A percentile compares a stretch with the other conserved stretches of the same genome.
These are phyloP conservation scores for Ogataea corticis DNA, from an alignment of 805 yeast genomes.

Conservation along the genomic window DNA sequence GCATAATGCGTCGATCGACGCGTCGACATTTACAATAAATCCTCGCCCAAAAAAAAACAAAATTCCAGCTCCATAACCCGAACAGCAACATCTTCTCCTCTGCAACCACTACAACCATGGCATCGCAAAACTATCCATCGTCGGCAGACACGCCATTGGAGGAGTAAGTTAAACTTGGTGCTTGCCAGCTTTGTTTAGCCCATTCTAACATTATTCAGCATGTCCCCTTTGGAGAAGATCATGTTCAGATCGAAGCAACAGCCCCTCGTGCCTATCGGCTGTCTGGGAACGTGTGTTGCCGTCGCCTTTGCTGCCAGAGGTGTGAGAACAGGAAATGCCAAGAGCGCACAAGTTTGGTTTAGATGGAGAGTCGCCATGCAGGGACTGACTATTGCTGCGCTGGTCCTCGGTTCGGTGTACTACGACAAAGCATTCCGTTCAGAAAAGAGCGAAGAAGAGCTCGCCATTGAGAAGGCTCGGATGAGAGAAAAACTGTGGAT, in stretches of 20 bases:
- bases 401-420: constrained; percentile 74
- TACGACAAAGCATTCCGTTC: constrained; percentile 54
- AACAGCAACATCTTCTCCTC: too few species aligned
- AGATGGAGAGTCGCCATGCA: constrained; percentile 89
- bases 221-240: constrained; percentile 57
- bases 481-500: constrained; percentile 86
- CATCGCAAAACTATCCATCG: constrained; percentile 46
- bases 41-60: too few species aligned
- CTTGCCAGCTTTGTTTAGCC: neutral
- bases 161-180: constrained; percentile 41
- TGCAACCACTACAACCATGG: constrained; percentile 24
- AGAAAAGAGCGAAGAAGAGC: constrained; percentile 59
- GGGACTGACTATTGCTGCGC: constrained; percentile 77
- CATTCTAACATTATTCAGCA: constrained; percentile 38
- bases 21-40: neutral
- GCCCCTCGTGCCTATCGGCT: constrained; percentile 86
- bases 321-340: constrained; percentile 67
- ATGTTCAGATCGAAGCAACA: constrained; percentile 72
- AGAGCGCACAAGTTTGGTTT: constrained; percentile 82
- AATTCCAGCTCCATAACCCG: neutral
- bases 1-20: constrained; percentile 7
- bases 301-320: constrained; percentile 77
- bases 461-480: constrained; percentile 75
- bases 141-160: constrained; percentile 49
- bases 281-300: constrained; percentile 77